phyloP scores from a whole-genome alignment of 768 basidiomycete species.

The Lepiota brunneoincarnata region DNA sequence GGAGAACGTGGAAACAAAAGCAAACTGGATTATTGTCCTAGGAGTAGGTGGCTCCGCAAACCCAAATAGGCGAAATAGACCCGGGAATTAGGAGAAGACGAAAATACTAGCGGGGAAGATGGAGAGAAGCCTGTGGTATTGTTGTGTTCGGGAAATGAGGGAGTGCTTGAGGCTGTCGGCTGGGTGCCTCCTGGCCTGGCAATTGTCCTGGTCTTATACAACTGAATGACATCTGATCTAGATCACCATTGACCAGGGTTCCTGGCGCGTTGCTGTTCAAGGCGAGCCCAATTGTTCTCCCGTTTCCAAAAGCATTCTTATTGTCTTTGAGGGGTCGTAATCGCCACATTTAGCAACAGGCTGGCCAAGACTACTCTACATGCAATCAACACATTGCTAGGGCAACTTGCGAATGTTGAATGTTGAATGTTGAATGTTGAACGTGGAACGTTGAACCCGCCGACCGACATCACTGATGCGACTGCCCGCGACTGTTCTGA shows the following conservation, averaged over 20 bases:
- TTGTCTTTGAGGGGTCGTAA: slow-evolving; percentile 14
- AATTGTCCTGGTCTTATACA: slow-evolving; percentile 13
- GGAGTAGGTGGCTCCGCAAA: slow-evolving; percentile 3
- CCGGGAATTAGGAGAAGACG: slow-evolving; percentile 6
- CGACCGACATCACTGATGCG: slow-evolving; percentile 7
- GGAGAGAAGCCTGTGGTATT: slow-evolving; percentile 9
- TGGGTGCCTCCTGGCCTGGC: slow-evolving; percentile 2
- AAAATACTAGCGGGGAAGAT: slow-evolving; percentile 16
- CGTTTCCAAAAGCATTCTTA: slow-evolving; percentile 13
- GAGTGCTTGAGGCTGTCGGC: slow-evolving; percentile 1
- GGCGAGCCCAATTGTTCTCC: slow-evolving; percentile 15
- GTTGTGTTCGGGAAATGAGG: slow-evolving; percentile 5
- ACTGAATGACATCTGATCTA: slow-evolving; percentile 9
- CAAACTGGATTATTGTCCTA: slow-evolving; percentile 12
- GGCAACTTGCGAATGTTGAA: slow-evolving; percentile 1
- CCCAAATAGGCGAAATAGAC: slow-evolving; percentile 6
- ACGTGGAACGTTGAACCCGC: no score
- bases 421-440: no score
- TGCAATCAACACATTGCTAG: neutral
- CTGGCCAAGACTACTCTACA: no score
- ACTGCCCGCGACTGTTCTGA: neutral
- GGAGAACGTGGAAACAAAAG: slow-evolving; percentile 12
- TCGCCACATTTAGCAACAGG: slow-evolving; percentile 2
- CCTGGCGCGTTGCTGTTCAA: slow-evolving; percentile 10
- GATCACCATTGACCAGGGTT: slow-evolving; percentile 5